Evolutionary conservation across 2,329 filamentous ascomycete genomes (phyloP).

Genomic region (Neodidymelliopsis sp.): DNA sequence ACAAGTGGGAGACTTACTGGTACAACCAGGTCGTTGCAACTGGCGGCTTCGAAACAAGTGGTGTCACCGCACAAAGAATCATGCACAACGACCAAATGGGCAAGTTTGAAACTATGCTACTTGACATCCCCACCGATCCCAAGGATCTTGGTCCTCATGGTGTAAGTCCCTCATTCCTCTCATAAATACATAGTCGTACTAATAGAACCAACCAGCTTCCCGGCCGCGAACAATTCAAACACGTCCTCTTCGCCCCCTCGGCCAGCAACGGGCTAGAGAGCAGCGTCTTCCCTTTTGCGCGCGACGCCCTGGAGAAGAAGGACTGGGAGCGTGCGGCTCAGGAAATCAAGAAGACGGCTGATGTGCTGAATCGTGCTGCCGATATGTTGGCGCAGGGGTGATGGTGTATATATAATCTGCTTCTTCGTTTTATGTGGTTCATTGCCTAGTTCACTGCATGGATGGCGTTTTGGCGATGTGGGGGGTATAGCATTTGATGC

Average conservation of each 20-base stretch:
- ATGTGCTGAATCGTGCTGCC: slow-evolving; percentile 69
- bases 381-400: slow-evolving; percentile 48
- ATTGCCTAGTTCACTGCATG: too few relatives aligned
- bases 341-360: slow-evolving; percentile 75
- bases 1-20: slow-evolving; percentile 80
- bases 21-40: slow-evolving; percentile 72
- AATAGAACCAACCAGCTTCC: slow-evolving; percentile 60
- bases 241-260: slow-evolving; percentile 86
- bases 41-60: slow-evolving; percentile 77
- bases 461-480: too few relatives aligned
- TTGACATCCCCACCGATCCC: slow-evolving; percentile 73
- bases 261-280: slow-evolving; percentile 72
- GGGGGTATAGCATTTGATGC: too few relatives aligned
- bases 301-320: slow-evolving; percentile 76
- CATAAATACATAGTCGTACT: slow-evolving; percentile 1
- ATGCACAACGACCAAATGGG: slow-evolving; percentile 82
- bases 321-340: slow-evolving; percentile 74
- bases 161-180: slow-evolving; percentile 62
- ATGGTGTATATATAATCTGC: too few relatives aligned
- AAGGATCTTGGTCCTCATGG: slow-evolving; percentile 57
- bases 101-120: slow-evolving; percentile 79
- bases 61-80: slow-evolving; percentile 71
- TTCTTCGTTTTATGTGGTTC: too few relatives aligned
- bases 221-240: slow-evolving; percentile 91
- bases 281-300: slow-evolving; percentile 80